Percentiles rank a stretch among this genome's conserved stretches.
Evolutionary conservation across 805 yeast genomes (phyloP).

Genomic region (Cyberlindnera amylophila): DNA sequence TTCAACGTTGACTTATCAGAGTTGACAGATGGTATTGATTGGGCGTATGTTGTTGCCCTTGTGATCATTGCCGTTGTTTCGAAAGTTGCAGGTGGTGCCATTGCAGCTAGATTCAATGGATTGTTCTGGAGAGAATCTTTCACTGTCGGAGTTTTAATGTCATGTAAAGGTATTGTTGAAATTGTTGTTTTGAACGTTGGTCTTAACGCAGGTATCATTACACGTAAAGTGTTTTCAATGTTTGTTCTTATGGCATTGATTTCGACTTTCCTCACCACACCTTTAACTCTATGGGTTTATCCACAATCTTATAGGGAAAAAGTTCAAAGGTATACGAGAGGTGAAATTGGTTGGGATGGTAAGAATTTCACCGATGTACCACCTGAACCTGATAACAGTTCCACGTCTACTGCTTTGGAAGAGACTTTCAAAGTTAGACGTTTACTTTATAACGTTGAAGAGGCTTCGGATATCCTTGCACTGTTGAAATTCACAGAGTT

Average conservation of each 20-base stretch:
- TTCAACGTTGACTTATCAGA: slow-evolving; percentile 64
- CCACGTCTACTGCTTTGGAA: slow-evolving; percentile 11
- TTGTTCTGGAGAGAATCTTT: slow-evolving; percentile 69
- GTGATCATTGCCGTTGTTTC: slow-evolving; percentile 65
- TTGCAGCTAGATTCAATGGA: slow-evolving; percentile 60
- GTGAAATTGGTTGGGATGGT: slow-evolving; percentile 31
- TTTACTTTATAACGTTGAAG: slow-evolving; percentile 25
- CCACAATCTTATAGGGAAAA: slow-evolving; percentile 59
- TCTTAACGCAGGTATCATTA: slow-evolving; percentile 63
- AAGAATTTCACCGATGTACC: slow-evolving; percentile 19
- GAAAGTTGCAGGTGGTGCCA: slow-evolving; percentile 62
- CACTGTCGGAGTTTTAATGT: slow-evolving; percentile 78
- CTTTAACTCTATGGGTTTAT: slow-evolving; percentile 57
- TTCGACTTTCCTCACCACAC: slow-evolving; percentile 77
- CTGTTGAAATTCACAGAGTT: slow-evolving; percentile 23
- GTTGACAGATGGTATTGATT: slow-evolving; percentile 60
- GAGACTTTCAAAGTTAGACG: slow-evolving; percentile 17
- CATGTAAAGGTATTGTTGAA: slow-evolving; percentile 86
- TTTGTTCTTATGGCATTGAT: slow-evolving; percentile 79
- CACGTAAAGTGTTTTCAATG: slow-evolving; percentile 68
- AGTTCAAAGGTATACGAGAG: slow-evolving; percentile 31
- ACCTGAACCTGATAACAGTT: slow-evolving; percentile 6
- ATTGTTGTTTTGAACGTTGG: slow-evolving; percentile 77
- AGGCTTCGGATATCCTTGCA: slow-evolving; percentile 21
- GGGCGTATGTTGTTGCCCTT: slow-evolving; percentile 74